Percentiles rank a stretch among this genome's conserved stretches.
Conservation (phyloP, 768 basidiomycete genomes). For the Lentinula aciculospora region DNA sequence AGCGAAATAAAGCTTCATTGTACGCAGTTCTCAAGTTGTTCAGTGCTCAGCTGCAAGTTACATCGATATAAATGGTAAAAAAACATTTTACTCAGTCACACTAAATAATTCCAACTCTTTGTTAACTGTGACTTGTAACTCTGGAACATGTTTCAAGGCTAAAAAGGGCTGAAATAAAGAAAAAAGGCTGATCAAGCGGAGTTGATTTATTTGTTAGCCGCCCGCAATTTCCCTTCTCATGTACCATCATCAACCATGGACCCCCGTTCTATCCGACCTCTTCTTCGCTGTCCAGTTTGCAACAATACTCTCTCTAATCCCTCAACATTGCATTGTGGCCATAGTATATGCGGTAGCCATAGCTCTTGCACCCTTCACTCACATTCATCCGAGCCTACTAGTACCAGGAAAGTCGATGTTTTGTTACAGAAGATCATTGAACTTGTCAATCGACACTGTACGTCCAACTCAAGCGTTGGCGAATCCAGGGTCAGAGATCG, state of each 20-base stretch:
- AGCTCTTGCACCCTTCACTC: constrained; percentile 16
- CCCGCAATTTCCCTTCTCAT: background rate
- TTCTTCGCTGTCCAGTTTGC: constrained; percentile 56
- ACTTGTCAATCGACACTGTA: constrained; percentile 27
- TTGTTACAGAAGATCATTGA: constrained; percentile 50
- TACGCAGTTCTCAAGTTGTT: no score
- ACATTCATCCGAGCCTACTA: constrained; percentile 16
- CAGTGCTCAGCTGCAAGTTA: no score
- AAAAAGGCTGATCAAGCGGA: no score
- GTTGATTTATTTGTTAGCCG: background rate
- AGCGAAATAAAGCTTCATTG: no score
- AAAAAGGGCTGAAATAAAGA: no score
- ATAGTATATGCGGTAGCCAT: constrained; percentile 71
- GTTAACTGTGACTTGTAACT: no score
- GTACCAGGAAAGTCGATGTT: constrained; percentile 38
- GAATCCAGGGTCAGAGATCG: constrained; percentile 2
- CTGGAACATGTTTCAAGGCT: no score
- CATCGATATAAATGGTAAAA: no score
- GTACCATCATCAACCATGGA: background rate
- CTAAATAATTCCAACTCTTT: no score
- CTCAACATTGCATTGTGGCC: constrained; percentile 72
- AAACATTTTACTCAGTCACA: no score
- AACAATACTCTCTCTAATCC: constrained; percentile 34
- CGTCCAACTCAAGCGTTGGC: constrained; percentile 2
- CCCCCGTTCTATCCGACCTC: constrained; percentile 17